Conservation (phyloP, 2,329 filamentous ascomycete genomes). For the Monilinia polystroma region DNA sequence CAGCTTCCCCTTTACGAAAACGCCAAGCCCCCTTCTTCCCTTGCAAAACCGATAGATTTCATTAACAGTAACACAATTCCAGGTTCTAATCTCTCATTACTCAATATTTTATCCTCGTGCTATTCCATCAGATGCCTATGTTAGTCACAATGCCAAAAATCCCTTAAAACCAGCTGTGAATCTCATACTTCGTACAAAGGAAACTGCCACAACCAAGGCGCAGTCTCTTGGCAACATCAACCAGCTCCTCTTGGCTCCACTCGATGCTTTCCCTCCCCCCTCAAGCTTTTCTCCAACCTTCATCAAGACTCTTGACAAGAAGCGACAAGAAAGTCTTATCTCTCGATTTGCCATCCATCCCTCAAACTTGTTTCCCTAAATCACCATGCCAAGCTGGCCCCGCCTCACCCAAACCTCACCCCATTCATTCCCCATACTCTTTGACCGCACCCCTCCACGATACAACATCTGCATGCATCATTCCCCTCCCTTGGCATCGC, state of each 20-base stretch:
- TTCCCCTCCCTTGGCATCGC: constrained; percentile 4
- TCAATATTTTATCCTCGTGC: constrained; percentile 16
- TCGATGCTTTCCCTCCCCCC: not conserved
- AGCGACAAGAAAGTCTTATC: too few species aligned
- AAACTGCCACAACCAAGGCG: constrained; percentile 15
- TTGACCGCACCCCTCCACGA: not conserved
- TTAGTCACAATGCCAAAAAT: constrained; percentile 7
- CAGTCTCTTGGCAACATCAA: constrained; percentile 18
- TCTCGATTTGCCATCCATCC: too few species aligned
- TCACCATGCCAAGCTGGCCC: too few species aligned
- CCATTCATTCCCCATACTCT: not conserved
- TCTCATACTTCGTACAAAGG: not conserved
- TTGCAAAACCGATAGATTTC: not conserved
- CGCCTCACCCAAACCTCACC: too few species aligned
- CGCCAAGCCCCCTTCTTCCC: constrained; percentile 20
- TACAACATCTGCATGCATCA: constrained; percentile 12
- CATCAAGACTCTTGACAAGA: too few species aligned
- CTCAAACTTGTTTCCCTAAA: too few species aligned
- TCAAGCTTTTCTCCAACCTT: constrained; percentile 13
- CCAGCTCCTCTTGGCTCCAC: constrained; percentile 19
- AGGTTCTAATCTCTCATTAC: not conserved
- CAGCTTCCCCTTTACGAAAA: constrained; percentile 16
- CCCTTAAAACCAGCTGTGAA: not conserved
- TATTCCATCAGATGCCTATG: not conserved
- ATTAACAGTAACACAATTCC: not conserved